Percentiles rank a stretch among this genome's conserved stretches.
Evolutionary conservation across 78 protist species (phyloP).

Genomic region (Abeoforma whisleri): DNA sequence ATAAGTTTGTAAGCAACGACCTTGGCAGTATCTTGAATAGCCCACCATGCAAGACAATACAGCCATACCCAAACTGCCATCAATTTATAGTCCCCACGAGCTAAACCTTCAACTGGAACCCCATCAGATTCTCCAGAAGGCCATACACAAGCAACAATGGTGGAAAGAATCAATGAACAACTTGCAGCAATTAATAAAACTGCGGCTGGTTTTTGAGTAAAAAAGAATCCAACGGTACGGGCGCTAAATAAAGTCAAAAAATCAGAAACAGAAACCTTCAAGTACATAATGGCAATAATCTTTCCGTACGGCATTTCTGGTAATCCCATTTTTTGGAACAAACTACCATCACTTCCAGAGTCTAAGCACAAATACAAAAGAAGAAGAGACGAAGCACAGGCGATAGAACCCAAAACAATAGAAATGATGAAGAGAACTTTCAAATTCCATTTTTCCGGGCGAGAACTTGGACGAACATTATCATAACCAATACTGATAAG

Average conservation of each 20-base stretch:
- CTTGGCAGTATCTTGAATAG: conserved; percentile 31
- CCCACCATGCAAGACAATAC: conserved; percentile 18
- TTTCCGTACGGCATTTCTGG: conserved; percentile 7
- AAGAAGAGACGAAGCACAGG: conserved; percentile 46
- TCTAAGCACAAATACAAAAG: conserved; percentile 43
- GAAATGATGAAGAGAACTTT: conserved; percentile 36
- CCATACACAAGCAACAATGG: conserved; percentile 6
- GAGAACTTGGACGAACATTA: conserved; percentile 47
- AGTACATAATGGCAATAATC: background rate
- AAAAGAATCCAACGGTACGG: conserved; percentile 31
- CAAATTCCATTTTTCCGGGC: conserved; percentile 60
- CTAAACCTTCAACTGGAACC: conserved; percentile 24
- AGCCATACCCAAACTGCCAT: conserved; percentile 7
- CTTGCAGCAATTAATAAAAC: background rate
- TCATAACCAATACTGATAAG: conserved; percentile 62
- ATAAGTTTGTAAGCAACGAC: background rate
- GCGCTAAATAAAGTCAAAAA: conserved; percentile 23
- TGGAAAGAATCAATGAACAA: background rate
- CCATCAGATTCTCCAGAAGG: conserved; percentile 30
- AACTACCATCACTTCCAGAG: conserved; percentile 15
- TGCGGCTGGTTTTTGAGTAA: background rate
- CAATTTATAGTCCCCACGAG: background rate
- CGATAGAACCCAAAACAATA: conserved; percentile 49
- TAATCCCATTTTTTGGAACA: conserved; percentile 23
- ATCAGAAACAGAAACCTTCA: conserved; percentile 18